phyloP scores from a whole-genome alignment of 2,329 filamentous ascomycete genomes.

The Verticillium isaacii region DNA sequence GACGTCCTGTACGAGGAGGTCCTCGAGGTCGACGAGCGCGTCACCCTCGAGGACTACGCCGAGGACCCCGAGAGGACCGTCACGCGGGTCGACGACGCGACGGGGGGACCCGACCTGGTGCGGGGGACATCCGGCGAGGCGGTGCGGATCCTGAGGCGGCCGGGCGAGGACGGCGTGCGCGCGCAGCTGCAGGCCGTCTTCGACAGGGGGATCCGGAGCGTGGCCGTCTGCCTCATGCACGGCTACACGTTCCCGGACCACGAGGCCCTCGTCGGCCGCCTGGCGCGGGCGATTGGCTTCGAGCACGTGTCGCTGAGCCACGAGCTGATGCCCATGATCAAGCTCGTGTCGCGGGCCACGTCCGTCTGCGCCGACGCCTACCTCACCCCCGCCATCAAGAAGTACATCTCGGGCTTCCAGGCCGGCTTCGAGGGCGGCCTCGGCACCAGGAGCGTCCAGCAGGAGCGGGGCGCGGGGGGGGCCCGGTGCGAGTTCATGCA shows the following conservation, averaged over 20 bases:
- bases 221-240: constrained; percentile 89
- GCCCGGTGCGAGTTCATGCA: constrained; percentile 95
- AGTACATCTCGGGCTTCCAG: constrained; percentile 71
- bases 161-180: constrained; percentile 42
- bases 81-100: constrained; percentile 39
- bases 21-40: constrained; percentile 85
- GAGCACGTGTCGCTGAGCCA: constrained; percentile 76
- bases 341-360: constrained; percentile 69
- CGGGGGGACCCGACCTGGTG: constrained; percentile 50
- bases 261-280: constrained; percentile 69
- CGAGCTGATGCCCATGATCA: constrained; percentile 80
- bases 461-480: constrained; percentile 58
- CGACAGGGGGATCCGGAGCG: constrained; percentile 67
- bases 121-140: constrained; percentile 64
- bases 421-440: constrained; percentile 71
- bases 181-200: constrained; percentile 56
- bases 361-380: constrained; percentile 79
- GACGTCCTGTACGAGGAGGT: constrained; percentile 83
- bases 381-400: constrained; percentile 72
- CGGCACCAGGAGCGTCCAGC: constrained; percentile 62
- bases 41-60: constrained; percentile 87
- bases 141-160: constrained; percentile 59
- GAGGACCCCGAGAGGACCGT: constrained; percentile 66
- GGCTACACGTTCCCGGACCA: constrained; percentile 88
- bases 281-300: constrained; percentile 79